Evolutionary conservation across 192 early-diverging fungal genomes (phyloP).

Genomic region (Kickxella alabastrina): DNA sequence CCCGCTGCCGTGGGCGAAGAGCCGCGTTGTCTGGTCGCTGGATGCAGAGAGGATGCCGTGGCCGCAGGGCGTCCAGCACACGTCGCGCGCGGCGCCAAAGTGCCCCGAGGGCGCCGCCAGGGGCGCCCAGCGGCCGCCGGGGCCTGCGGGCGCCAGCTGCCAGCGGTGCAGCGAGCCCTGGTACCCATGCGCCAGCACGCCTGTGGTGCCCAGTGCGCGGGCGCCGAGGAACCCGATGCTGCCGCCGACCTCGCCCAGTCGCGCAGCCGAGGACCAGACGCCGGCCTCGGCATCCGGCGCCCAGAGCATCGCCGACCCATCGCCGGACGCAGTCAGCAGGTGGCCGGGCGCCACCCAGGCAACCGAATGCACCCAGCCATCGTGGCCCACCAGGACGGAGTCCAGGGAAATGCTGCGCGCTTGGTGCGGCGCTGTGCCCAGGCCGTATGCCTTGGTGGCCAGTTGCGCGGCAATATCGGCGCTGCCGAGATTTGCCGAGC

Average conservation of each 20-base stretch:
- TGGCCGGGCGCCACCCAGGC: conserved; percentile 67
- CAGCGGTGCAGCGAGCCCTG: conserved; percentile 85
- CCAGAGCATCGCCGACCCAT: conserved; percentile 93
- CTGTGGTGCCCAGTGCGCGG: conserved; percentile 54
- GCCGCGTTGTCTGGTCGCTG: conserved; percentile 83
- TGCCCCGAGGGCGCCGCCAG: conserved; percentile 76
- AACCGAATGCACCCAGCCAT: conserved; percentile 90
- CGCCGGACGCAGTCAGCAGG: conserved; percentile 82
- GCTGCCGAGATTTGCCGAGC: not conserved
- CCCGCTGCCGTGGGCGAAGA: conserved; percentile 59
- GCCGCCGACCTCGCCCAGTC: conserved; percentile 91
- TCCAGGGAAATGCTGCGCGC: conserved; percentile 69
- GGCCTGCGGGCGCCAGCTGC: conserved; percentile 68
- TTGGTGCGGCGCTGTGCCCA: conserved; percentile 20
- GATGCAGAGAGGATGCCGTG: conserved; percentile 70
- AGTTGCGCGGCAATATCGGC: conserved; percentile 49
- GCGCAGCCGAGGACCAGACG: conserved; percentile 78
- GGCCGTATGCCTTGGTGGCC: conserved; percentile 79
- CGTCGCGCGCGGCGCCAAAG: conserved; percentile 69
- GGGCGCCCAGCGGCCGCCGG: conserved; percentile 59
- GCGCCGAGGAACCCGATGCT: conserved; percentile 87
- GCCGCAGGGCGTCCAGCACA: conserved; percentile 79
- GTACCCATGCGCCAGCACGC: conserved; percentile 73
- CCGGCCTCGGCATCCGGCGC: conserved; percentile 69
- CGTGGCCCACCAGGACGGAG: conserved; percentile 90